These are phyloP conservation scores for Geotrichum phurueaensis DNA, from an alignment of 1,139 yeast genomes.

Conservation along the genomic window DNA sequence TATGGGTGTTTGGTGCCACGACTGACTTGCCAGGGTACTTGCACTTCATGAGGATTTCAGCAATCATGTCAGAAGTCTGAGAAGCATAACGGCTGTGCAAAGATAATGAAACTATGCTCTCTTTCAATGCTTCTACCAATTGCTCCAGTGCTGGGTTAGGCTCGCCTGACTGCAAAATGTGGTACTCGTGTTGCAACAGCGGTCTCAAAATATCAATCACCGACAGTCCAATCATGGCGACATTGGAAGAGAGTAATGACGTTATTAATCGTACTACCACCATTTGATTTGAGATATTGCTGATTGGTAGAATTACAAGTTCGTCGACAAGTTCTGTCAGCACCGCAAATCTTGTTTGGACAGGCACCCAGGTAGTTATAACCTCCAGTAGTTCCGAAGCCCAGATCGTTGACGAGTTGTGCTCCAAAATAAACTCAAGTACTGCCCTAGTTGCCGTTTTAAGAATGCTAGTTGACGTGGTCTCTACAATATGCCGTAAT, in stretches of 20 bases:
- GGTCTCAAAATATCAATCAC: constrained; percentile 74
- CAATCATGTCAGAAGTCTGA: constrained; percentile 70
- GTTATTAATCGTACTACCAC: constrained; percentile 52
- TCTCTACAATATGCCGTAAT: constrained; percentile 37
- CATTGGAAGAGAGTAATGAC: constrained; percentile 67
- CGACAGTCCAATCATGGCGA: constrained; percentile 82
- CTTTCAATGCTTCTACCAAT: constrained; percentile 28
- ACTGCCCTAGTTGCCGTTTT: constrained; percentile 35
- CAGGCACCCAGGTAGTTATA: constrained; percentile 63
- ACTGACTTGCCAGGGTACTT: constrained; percentile 1
- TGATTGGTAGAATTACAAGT: constrained; percentile 29
- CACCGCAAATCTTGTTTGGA: constrained; percentile 73
- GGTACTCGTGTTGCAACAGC: constrained; percentile 48
- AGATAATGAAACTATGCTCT: constrained; percentile 56
- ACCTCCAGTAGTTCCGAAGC: constrained; percentile 7
- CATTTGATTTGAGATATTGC: constrained; percentile 40
- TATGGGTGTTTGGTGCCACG: neutral
- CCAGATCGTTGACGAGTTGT: constrained; percentile 4
- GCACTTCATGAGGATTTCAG: constrained; percentile 37
- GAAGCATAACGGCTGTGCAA: constrained; percentile 72
- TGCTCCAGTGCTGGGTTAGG: constrained; percentile 2
- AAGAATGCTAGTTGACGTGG: constrained; percentile 35
- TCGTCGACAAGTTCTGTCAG: constrained; percentile 42
- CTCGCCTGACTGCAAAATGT: constrained; percentile 32
- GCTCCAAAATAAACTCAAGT: constrained; percentile 28